Conservation (phyloP, 495 filamentous ascomycete species). For the Hypoxylon lienhwacheense region DNA sequence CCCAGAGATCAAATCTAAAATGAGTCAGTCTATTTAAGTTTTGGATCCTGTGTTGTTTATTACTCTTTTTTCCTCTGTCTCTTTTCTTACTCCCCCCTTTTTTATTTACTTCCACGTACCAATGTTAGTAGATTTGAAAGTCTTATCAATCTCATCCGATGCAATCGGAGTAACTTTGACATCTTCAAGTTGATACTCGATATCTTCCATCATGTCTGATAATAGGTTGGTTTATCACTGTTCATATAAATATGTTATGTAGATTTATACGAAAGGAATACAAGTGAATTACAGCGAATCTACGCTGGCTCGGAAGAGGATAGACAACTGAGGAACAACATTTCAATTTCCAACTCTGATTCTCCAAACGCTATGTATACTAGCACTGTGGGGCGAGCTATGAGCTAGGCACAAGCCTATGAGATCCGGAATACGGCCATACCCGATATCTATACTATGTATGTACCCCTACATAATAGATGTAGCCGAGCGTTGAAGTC, state of each 20-base stretch:
- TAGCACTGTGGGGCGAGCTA: conserved; percentile 28
- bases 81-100: background rate
- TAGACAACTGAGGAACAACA: conserved; percentile 6
- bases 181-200: conserved; percentile 50
- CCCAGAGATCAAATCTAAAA: conserved; percentile 72
- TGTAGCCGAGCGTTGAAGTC: conserved; percentile 6
- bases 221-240: conserved; percentile 2
- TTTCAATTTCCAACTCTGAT: conserved; percentile 25
- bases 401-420: too few relatives aligned
- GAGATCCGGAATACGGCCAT: conserved; percentile 34
- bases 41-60: background rate
- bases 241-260: background rate
- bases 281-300: background rate
- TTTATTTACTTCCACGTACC: conserved; percentile 51
- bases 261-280: background rate
- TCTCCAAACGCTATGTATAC: conserved; percentile 8
- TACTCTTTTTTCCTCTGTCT: background rate
- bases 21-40: conserved; percentile 18
- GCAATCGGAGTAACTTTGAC: conserved; percentile 53
- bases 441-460: conserved; percentile 5
- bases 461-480: background rate
- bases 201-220: conserved; percentile 37
- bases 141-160: conserved; percentile 65
- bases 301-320: background rate
- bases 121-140: conserved; percentile 69